phyloP scores from a whole-genome alignment of 257 asterid genomes.

The Solanum pimpinellifolium region DNA sequence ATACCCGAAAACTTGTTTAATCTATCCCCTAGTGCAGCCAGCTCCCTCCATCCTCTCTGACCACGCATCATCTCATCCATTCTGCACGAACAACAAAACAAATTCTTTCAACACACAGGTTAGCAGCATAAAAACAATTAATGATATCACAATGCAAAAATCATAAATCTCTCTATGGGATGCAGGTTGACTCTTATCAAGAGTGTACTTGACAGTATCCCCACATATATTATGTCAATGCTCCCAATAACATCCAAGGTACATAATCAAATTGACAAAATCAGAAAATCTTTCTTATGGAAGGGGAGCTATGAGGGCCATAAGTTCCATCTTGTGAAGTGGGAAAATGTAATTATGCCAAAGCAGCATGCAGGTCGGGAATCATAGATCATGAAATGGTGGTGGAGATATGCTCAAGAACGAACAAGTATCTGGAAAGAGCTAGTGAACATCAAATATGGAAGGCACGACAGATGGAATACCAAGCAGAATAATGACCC shows the following conservation, averaged over 20 bases:
- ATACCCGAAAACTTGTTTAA: slow-evolving; percentile 80
- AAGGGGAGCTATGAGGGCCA: no score
- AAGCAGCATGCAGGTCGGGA: background rate
- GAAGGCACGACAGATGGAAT: background rate
- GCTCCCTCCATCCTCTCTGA: slow-evolving; percentile 98
- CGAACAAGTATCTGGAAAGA: background rate
- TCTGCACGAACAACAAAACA: slow-evolving; percentile 35
- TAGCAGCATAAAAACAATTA: background rate
- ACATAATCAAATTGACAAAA: no score
- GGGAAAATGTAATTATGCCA: no score
- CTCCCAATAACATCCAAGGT: background rate
- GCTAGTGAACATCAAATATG: background rate
- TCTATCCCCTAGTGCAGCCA: slow-evolving; percentile 91
- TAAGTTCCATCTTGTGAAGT: no score
- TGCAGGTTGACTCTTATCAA: background rate
- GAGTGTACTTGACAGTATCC: background rate
- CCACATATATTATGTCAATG: background rate
- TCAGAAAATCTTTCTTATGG: no score
- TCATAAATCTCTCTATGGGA: background rate
- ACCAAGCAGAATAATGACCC: background rate
- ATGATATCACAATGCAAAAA: background rate
- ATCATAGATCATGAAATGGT: background rate
- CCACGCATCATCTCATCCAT: slow-evolving; percentile 99
- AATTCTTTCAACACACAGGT: background rate
- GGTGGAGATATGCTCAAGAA: background rate